Conservation (phyloP, 2,329 filamentous ascomycete genomes). For the Teratosphaeria epicoccoides region DNA sequence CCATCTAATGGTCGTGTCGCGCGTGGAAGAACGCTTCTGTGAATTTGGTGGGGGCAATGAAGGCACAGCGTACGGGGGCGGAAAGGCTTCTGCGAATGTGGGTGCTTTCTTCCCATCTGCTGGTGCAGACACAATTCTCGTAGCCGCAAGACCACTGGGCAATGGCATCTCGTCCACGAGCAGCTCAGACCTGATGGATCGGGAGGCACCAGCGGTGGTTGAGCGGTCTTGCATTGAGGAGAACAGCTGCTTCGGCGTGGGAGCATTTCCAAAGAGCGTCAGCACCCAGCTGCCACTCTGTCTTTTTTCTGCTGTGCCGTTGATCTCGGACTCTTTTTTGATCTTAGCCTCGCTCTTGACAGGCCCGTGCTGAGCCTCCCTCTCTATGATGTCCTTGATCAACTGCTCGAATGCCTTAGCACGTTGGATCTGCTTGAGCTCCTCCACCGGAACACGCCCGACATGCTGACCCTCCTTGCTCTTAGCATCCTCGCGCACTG, state of each 20-base stretch:
- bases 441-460: slow-evolving; percentile 26
- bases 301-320: not conserved
- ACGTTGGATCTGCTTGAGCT: slow-evolving; percentile 26
- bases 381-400: slow-evolving; percentile 18
- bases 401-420: slow-evolving; percentile 21
- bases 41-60: slow-evolving; percentile 58
- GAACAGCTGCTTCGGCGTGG: slow-evolving; percentile 67
- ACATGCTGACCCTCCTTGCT: slow-evolving; percentile 9
- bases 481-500: slow-evolving; percentile 20
- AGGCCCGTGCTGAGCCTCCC: slow-evolving; percentile 15
- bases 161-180: slow-evolving; percentile 53
- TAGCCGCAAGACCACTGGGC: slow-evolving; percentile 63
- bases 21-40: slow-evolving; percentile 57
- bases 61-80: slow-evolving; percentile 54
- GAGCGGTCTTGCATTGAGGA: slow-evolving; percentile 58
- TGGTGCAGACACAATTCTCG: slow-evolving; percentile 50
- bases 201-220: slow-evolving; percentile 4
- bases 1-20: slow-evolving; percentile 39
- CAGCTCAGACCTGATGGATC: slow-evolving; percentile 22
- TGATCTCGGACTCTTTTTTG: slow-evolving; percentile 6
- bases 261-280: slow-evolving; percentile 65
- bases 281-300: slow-evolving; percentile 49
- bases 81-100: slow-evolving; percentile 64
- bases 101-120: slow-evolving; percentile 39
- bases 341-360: slow-evolving; percentile 1